A percentile compares a stretch with the other conserved stretches of the same genome.
Evolutionary conservation across 2,329 filamentous ascomycete genomes (phyloP).

Genomic region (Gaeumannomyces tritici): DNA sequence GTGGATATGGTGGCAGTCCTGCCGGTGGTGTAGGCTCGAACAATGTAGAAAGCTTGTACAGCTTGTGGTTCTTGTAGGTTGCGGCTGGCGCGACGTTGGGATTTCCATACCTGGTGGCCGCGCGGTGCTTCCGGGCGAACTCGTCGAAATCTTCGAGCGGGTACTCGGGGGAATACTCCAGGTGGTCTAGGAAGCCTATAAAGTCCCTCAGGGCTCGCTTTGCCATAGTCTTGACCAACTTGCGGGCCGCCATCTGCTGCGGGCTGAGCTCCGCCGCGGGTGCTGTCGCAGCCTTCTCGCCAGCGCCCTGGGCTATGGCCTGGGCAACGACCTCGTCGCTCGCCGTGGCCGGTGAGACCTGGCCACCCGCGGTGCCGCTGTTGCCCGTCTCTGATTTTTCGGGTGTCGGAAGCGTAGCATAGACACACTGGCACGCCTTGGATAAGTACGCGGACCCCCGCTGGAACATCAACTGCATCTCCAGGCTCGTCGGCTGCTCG

Average conservation of each 20-base stretch:
- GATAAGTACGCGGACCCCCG: constrained; percentile 63
- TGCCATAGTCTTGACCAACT: constrained; percentile 62
- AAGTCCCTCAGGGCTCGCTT: constrained; percentile 71
- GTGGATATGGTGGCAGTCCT: constrained; percentile 59
- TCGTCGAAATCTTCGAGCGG: constrained; percentile 49
- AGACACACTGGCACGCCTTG: constrained; percentile 58
- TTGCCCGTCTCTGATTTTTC: constrained; percentile 9
- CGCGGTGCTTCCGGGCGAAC: constrained; percentile 33
- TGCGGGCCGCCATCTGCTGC: constrained; percentile 49
- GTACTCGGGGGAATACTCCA: constrained; percentile 70
- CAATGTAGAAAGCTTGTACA: constrained; percentile 47
- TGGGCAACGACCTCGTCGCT: background rate
- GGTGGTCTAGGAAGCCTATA: constrained; percentile 58
- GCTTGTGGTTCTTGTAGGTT: constrained; percentile 11
- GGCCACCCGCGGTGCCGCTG: constrained; percentile 7
- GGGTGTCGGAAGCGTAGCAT: constrained; percentile 28
- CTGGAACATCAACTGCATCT: constrained; percentile 67
- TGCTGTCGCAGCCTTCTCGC: constrained; percentile 15
- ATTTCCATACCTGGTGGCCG: background rate
- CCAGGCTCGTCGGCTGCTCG: constrained; percentile 64
- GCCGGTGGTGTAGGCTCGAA: constrained; percentile 59
- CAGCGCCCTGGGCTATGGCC: background rate
- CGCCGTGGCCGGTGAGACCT: background rate
- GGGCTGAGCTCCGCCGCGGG: constrained; percentile 31
- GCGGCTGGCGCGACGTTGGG: background rate